A percentile compares a stretch with the other conserved stretches of the same genome.
phyloP scores from a whole-genome alignment of 306 rosid species.

The Cucurbita pepo region DNA sequence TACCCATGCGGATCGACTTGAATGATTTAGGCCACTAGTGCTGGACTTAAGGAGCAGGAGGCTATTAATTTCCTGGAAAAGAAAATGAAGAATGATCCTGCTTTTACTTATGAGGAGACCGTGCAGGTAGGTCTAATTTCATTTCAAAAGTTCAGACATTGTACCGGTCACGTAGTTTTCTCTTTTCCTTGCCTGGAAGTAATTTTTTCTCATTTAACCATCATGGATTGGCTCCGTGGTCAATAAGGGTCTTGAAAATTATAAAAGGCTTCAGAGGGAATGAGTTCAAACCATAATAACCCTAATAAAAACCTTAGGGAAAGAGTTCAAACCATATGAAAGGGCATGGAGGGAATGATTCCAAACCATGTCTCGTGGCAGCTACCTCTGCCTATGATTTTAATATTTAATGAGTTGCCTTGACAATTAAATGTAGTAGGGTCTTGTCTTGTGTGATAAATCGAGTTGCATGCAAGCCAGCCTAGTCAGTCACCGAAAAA shows the following conservation, averaged over 20 bases:
- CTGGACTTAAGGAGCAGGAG: constrained; percentile 96
- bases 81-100: constrained; percentile 97
- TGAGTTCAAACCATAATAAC: neutral
- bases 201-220: neutral
- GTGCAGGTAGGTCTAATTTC: constrained; percentile 57
- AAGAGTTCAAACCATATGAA: neutral
- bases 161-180: neutral
- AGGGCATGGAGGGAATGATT: neutral
- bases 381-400: no score
- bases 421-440: neutral
- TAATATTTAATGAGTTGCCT: no score
- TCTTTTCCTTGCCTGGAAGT: neutral
- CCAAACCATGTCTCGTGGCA: neutral
- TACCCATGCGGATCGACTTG: neutral
- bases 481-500: no score
- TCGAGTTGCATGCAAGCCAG: no score
- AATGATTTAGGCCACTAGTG: constrained; percentile 73
- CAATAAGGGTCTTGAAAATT: no score
- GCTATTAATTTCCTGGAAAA: constrained; percentile 98
- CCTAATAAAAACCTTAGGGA: no score
- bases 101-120: constrained; percentile 81
- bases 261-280: no score
- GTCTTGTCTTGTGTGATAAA: neutral
- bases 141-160: neutral
- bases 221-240: neutral